Evolutionary conservation across 2,329 filamentous ascomycete genomes (phyloP).

Genomic region (Paecilomyces niveus): DNA sequence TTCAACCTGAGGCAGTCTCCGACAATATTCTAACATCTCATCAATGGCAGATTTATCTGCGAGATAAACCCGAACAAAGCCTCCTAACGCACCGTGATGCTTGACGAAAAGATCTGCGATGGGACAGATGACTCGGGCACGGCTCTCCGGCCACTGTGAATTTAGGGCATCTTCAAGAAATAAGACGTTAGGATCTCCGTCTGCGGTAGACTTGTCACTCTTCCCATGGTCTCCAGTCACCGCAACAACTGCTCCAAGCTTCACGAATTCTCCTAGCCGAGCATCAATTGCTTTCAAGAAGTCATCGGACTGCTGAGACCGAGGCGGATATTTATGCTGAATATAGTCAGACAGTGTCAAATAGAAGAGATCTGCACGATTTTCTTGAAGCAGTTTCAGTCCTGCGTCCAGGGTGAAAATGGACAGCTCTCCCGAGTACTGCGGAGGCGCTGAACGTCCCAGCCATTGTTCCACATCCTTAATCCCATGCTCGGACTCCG

Average conservation of each 20-base stretch:
- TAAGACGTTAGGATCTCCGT: slow-evolving; percentile 30
- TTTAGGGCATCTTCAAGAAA: slow-evolving; percentile 33
- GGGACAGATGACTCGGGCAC: slow-evolving; percentile 34
- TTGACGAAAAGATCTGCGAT: slow-evolving; percentile 38
- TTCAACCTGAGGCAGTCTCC: background rate
- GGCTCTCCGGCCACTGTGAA: slow-evolving; percentile 18
- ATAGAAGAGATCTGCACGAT: slow-evolving; percentile 33
- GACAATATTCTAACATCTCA: slow-evolving; percentile 21
- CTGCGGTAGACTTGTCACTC: slow-evolving; percentile 30
- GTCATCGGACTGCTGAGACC: slow-evolving; percentile 25
- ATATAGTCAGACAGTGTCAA: slow-evolving; percentile 39
- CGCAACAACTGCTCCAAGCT: slow-evolving; percentile 29
- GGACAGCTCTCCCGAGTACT: slow-evolving; percentile 38
- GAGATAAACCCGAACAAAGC: slow-evolving; percentile 35
- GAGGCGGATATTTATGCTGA: slow-evolving; percentile 36
- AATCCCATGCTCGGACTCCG: slow-evolving; percentile 26
- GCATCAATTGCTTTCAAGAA: slow-evolving; percentile 24
- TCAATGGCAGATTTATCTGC: slow-evolving; percentile 13
- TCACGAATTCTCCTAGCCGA: slow-evolving; percentile 12
- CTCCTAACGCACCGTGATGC: slow-evolving; percentile 37
- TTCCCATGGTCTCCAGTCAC: slow-evolving; percentile 39
- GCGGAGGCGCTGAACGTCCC: slow-evolving; percentile 26
- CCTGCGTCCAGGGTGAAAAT: slow-evolving; percentile 38
- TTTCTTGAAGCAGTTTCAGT: slow-evolving; percentile 33
- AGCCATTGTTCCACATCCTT: slow-evolving; percentile 30